Conservation (phyloP, 768 basidiomycete genomes). For the Kondoa malvinella region DNA sequence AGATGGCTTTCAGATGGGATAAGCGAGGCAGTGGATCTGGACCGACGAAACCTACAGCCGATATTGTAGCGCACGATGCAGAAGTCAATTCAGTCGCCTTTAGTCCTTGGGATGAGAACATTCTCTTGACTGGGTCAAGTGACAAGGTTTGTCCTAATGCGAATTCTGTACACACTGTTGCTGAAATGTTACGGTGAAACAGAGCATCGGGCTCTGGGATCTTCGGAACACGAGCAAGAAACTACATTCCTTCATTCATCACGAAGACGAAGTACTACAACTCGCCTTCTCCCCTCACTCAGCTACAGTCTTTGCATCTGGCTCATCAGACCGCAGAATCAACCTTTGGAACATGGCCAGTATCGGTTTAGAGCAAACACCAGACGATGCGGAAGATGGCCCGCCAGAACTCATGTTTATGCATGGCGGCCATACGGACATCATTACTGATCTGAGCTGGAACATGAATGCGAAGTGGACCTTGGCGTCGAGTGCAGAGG, state of each 20-base stretch:
- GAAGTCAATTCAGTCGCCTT: slow-evolving; percentile 85
- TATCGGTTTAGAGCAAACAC: slow-evolving; percentile 89
- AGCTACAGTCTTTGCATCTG: slow-evolving; percentile 80
- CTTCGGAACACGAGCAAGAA: slow-evolving; percentile 50
- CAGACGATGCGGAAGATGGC: slow-evolving; percentile 95
- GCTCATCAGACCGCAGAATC: slow-evolving; percentile 77
- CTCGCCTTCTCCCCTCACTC: slow-evolving; percentile 90
- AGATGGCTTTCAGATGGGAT: slow-evolving; percentile 56
- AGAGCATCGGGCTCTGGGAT: slow-evolving; percentile 84
- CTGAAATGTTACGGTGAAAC: neutral
- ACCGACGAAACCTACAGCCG: slow-evolving; percentile 43
- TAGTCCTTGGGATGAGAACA: slow-evolving; percentile 59
- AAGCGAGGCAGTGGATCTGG: slow-evolving; percentile 42
- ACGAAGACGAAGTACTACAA: slow-evolving; percentile 86
- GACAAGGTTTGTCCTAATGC: slow-evolving; percentile 58
- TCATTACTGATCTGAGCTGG: slow-evolving; percentile 69
- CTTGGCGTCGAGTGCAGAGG: slow-evolving; percentile 51
- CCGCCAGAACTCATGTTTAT: slow-evolving; percentile 91
- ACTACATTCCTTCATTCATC: slow-evolving; percentile 78
- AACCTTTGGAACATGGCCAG: slow-evolving; percentile 86
- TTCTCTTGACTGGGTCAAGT: slow-evolving; percentile 76
- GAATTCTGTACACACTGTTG: neutral
- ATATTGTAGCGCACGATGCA: slow-evolving; percentile 69
- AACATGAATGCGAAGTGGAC: slow-evolving; percentile 40
- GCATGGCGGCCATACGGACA: slow-evolving; percentile 51